These are phyloP conservation scores for Parachaetomium inaequale DNA, from an alignment of 495 filamentous ascomycete genomes.

Conservation along the genomic window DNA sequence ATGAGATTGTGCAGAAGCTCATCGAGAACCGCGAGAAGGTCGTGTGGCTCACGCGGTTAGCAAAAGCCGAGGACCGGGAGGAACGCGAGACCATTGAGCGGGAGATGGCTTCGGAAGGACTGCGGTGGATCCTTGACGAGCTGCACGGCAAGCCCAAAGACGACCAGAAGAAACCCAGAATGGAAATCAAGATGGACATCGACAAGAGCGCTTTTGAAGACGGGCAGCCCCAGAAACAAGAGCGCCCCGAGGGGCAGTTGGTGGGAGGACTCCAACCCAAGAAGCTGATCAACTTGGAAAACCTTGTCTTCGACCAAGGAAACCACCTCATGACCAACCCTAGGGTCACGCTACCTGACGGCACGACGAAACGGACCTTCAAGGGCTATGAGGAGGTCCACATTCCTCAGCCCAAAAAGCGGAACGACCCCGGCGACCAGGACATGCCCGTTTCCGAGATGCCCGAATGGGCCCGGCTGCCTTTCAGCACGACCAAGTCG, in stretches of 20 bases:
- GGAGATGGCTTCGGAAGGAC: constrained; percentile 85
- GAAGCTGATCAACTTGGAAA: constrained; percentile 87
- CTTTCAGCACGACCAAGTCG: constrained; percentile 72
- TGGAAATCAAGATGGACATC: constrained; percentile 91
- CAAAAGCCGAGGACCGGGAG: constrained; percentile 74
- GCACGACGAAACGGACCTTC: constrained; percentile 89
- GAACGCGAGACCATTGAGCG: constrained; percentile 75
- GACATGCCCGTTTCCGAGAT: constrained; percentile 78
- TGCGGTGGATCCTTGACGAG: constrained; percentile 83
- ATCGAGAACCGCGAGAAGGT: constrained; percentile 87
- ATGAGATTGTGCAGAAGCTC: constrained; percentile 88
- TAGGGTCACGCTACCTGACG: constrained; percentile 90
- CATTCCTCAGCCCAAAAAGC: constrained; percentile 84
- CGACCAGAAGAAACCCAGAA: constrained; percentile 62
- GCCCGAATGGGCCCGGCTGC: constrained; percentile 84
- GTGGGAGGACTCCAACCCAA: constrained; percentile 84
- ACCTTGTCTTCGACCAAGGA: constrained; percentile 94
- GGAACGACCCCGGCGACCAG: constrained; percentile 72
- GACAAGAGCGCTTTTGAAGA: constrained; percentile 63
- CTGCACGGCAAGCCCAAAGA: constrained; percentile 57
- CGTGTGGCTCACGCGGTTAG: constrained; percentile 91
- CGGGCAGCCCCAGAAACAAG: constrained; percentile 38
- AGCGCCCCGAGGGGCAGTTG: constrained; percentile 58
- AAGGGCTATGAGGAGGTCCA: constrained; percentile 99
- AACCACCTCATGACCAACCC: constrained; percentile 99